phyloP scores from a whole-genome alignment of 2,329 filamentous ascomycete species.

The Epichloe coenophiala region DNA sequence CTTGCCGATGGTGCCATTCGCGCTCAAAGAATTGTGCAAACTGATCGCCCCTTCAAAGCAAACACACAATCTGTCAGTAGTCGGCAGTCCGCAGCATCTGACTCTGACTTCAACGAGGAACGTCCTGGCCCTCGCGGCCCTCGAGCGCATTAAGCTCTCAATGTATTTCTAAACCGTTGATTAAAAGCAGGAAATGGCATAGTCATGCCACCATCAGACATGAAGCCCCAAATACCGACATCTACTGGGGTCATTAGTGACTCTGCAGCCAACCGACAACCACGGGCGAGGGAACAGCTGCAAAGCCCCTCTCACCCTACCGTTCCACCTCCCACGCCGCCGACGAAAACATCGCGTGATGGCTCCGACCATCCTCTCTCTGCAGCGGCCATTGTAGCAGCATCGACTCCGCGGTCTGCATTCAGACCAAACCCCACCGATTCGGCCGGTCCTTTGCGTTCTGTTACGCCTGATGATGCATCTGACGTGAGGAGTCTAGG shows the following conservation, averaged over 20 bases:
- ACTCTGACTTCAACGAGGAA: not conserved
- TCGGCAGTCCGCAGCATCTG: no score
- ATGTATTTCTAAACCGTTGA: conserved; percentile 19
- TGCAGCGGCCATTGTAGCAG: conserved; percentile 12
- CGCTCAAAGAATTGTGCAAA: not conserved
- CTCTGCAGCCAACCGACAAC: conserved; percentile 18
- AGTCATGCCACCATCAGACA: conserved; percentile 30
- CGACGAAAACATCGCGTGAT: not conserved
- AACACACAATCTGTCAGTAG: not conserved
- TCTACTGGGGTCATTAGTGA: conserved; percentile 21
- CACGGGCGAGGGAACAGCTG: conserved; percentile 13
- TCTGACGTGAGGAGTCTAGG: conserved; percentile 20
- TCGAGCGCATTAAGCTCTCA: conserved; percentile 8
- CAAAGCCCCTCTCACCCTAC: conserved; percentile 5
- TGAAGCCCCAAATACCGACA: conserved; percentile 25
- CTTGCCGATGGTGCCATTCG: not conserved
- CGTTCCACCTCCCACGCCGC: conserved; percentile 10
- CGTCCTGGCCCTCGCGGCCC: not conserved
- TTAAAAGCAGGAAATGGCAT: conserved; percentile 30
- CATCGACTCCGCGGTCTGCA: conserved; percentile 21
- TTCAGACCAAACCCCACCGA: conserved; percentile 16
- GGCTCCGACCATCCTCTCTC: not conserved
- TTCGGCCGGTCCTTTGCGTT: conserved; percentile 38
- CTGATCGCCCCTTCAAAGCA: not conserved
- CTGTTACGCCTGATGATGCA: conserved; percentile 50